Evolutionary conservation across 768 basidiomycete species (phyloP).

Genomic region (Roridomyces roridus): DNA sequence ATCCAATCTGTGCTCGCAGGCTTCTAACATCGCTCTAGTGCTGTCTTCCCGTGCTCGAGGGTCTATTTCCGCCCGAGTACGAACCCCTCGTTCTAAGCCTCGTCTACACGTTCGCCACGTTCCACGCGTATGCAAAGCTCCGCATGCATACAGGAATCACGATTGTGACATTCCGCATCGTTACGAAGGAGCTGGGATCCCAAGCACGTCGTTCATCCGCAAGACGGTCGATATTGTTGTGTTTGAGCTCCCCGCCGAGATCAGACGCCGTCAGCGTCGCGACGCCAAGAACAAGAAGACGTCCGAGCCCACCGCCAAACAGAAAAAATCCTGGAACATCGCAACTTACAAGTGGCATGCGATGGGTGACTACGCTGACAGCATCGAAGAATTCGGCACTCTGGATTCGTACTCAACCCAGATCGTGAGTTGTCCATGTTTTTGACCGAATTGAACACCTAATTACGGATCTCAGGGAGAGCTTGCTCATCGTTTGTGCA

Average conservation of each 20-base stretch:
- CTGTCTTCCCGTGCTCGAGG: slow-evolving; percentile 41
- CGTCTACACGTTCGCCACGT: slow-evolving; percentile 21
- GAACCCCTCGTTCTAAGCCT: slow-evolving; percentile 21
- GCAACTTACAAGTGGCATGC: slow-evolving; percentile 31
- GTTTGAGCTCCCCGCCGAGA: slow-evolving; percentile 26
- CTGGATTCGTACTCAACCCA: slow-evolving; percentile 35
- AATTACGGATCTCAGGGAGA: slow-evolving; percentile 32
- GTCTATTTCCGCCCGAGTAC: slow-evolving; percentile 30
- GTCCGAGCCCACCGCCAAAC: too few relatives aligned
- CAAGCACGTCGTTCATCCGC: slow-evolving; percentile 16
- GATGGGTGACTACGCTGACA: slow-evolving; percentile 24
- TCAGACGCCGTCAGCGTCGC: background rate
- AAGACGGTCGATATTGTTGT: slow-evolving; percentile 8
- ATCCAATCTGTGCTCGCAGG: too few relatives aligned
- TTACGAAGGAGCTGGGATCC: slow-evolving; percentile 2
- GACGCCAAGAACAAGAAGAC: background rate
- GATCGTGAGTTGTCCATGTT: slow-evolving; percentile 18
- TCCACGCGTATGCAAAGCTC: slow-evolving; percentile 31
- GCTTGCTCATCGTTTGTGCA: slow-evolving; percentile 34
- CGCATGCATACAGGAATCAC: slow-evolving; percentile 25
- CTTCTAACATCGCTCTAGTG: slow-evolving; percentile 40
- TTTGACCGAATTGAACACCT: too few relatives aligned
- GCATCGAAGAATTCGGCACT: slow-evolving; percentile 21
- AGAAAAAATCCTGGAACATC: slow-evolving; percentile 17
- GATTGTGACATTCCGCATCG: slow-evolving; percentile 5